These are phyloP conservation scores for Pyricularia sp. DNA, from an alignment of 2,329 filamentous ascomycete genomes.

Conservation along the genomic window DNA sequence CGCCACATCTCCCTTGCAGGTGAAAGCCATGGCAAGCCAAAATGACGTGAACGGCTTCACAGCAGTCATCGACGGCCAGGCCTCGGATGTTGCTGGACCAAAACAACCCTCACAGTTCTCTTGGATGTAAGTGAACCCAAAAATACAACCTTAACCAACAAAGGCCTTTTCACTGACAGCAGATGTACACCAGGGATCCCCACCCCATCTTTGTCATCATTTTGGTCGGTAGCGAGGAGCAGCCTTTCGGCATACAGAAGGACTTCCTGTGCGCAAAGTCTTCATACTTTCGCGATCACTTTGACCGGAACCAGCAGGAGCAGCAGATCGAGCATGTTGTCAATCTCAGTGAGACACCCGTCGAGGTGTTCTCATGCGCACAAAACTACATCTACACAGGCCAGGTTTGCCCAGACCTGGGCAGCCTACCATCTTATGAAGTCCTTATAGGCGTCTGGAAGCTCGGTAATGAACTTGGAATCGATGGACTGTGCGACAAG, in stretches of 20 bases:
- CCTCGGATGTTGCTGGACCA: not conserved
- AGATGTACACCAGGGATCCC: conserved; percentile 30
- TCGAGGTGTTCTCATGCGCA: conserved; percentile 43
- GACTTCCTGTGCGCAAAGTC: conserved; percentile 47
- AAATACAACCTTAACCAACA: not conserved
- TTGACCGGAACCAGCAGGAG: conserved; percentile 23
- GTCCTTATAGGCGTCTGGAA: conserved; percentile 47
- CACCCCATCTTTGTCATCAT: conserved; percentile 47
- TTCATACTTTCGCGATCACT: conserved; percentile 35
- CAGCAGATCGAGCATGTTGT: conserved; percentile 40
- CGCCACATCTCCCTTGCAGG: not conserved
- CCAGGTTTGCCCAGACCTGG: conserved; percentile 30
- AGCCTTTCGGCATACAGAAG: conserved; percentile 48
- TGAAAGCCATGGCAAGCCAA: not conserved
- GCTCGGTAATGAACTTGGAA: conserved; percentile 38
- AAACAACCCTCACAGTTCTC: conserved; percentile 14
- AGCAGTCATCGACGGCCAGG: not conserved
- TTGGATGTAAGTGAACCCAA: conserved; percentile 16
- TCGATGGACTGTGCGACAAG: conserved; percentile 46
- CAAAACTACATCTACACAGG: conserved; percentile 47
- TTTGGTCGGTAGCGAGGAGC: conserved; percentile 40
- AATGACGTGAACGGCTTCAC: not conserved
- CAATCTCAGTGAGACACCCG: conserved; percentile 35
- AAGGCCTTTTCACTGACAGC: not conserved
- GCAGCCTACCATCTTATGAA: conserved; percentile 41